phyloP scores from a whole-genome alignment of 176 grass and related monocot species.

The Oryza brachyantha region DNA sequence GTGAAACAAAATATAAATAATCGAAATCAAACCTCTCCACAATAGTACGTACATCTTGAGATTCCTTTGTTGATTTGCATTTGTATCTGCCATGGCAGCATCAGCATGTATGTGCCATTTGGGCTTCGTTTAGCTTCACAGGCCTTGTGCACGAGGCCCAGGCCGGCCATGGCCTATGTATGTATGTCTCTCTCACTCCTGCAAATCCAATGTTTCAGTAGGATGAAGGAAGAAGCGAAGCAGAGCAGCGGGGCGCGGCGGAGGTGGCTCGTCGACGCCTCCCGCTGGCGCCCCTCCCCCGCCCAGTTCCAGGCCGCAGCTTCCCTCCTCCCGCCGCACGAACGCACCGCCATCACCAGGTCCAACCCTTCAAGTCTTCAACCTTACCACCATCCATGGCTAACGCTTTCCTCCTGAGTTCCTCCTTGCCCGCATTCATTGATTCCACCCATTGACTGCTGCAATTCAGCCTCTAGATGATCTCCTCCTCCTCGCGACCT shows the following conservation, averaged over 20 bases:
- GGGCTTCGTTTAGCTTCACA: not conserved
- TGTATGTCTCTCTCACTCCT: too few species aligned
- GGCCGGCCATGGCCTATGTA: not conserved
- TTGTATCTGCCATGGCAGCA: too few species aligned
- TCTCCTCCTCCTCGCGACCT: not conserved
- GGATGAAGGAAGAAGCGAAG: not conserved
- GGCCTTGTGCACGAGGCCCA: not conserved
- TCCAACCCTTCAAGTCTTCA: slow-evolving; percentile 37
- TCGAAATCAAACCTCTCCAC: too few species aligned
- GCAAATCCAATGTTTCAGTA: too few species aligned
- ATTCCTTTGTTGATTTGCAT: too few species aligned
- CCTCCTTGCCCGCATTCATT: not conserved
- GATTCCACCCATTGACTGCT: too few species aligned
- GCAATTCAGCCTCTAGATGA: too few species aligned
- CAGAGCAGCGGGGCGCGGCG: not conserved
- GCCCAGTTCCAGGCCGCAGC: slow-evolving; percentile 29
- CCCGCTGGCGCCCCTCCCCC: slow-evolving; percentile 57
- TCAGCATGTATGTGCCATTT: not conserved
- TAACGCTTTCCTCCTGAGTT: not conserved
- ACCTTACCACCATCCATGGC: not conserved
- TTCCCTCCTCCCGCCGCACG: slow-evolving; percentile 49
- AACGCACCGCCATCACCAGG: slow-evolving; percentile 44
- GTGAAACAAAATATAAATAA: too few species aligned
- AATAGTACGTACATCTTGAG: too few species aligned
- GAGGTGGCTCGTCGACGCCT: slow-evolving; percentile 37